Evolutionary conservation across 768 basidiomycete genomes (phyloP), one percentile per base, ranked within the genome.

Genomic region (Boletus tomentosulus): DNA sequence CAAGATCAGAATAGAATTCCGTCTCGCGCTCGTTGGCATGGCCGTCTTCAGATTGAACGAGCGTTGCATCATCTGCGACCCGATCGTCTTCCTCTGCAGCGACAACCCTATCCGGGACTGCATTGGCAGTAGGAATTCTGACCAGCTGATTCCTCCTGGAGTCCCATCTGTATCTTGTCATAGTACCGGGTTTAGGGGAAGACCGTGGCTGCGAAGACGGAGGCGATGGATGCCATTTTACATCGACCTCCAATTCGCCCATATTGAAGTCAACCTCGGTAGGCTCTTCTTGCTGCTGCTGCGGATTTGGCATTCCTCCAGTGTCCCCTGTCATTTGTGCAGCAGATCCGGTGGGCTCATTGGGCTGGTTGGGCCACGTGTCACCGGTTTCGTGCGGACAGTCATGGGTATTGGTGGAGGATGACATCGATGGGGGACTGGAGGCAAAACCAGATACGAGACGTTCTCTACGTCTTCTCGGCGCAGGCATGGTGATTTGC

Each of bases 1-100:
- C 35, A 39, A 7, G 11, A 28, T 53, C 55, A 10, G 54, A 50
- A 41, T 48, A 41, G 19, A 27, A 46, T 25, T 46, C 53, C 9
- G 35, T 51, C 27, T 31, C 51, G 25, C 42, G 46, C 5, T 47
- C 42, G 9, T 50, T 9, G 19, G 15, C 4, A 24, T 13, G 30
- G 6, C 37, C 49, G 5, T 58, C 57, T 50, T 63, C 62, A 34
- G 56, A 53, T 4, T 53, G 35, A 22, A 60, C 64, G 12, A 60
- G 41, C 0, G 60, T 66, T 4, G 10, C 38, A 25, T 64, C 61
- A 7, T 66, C 63, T 37, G 45, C 56, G 24, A 22, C 35, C 15
- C 52, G 43, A 33, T 24, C 34, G 5, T 46, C 43, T 24, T 30
- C 50, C 16, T 44, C 45, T 28, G 15, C 19, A 3, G 11, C 28